phyloP scores from a whole-genome alignment of 169 alveolate species.

The Perkinsus marinus region DNA sequence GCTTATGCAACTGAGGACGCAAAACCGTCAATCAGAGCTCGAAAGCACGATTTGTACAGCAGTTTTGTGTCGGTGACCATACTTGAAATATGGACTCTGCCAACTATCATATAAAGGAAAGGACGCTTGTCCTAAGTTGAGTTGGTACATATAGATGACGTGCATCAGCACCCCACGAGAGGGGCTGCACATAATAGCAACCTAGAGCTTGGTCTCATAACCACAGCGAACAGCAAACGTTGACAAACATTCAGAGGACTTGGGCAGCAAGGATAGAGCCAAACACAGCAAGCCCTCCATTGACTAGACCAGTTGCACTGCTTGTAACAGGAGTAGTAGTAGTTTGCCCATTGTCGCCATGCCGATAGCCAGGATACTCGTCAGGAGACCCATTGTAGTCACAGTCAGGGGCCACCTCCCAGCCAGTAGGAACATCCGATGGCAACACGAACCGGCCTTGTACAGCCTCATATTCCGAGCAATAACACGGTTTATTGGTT shows the following conservation, averaged over 20 bases:
- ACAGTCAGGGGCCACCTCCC: neutral
- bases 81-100: neutral
- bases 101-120: neutral
- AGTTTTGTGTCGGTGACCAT: no score
- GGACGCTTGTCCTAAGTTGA: neutral
- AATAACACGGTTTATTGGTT: neutral
- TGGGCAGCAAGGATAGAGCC: neutral
- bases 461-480: neutral
- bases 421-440: neutral
- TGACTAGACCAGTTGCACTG: neutral
- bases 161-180: neutral
- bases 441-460: neutral
- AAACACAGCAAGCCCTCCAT: neutral
- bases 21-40: neutral
- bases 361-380: neutral
- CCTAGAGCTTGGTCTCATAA: no score
- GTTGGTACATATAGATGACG: neutral
- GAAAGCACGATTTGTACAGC: neutral
- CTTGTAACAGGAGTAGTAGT: neutral
- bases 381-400: neutral
- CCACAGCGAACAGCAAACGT: no score
- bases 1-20: neutral
- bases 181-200: neutral
- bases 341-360: neutral
- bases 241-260: neutral